Percentiles rank a stretch among this genome's conserved stretches.
These are phyloP conservation scores for Heterobasidion parviporum DNA, from an alignment of 1,284 basidiomycete species.

Conservation along the genomic window DNA sequence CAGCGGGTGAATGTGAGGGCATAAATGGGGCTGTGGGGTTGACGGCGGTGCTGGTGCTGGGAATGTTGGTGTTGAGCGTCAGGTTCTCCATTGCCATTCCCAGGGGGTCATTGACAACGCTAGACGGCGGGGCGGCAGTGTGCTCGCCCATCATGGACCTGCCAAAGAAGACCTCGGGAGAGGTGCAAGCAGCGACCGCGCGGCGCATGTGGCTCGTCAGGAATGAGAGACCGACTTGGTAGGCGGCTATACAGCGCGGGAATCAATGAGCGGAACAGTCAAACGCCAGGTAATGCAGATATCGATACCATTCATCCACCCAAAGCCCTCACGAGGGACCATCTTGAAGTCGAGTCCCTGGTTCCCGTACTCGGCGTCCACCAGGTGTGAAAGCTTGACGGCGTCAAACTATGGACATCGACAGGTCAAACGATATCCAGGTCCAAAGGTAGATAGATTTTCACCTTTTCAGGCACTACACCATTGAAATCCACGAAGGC, in stretches of 20 bases:
- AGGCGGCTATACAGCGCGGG: constrained; percentile 54
- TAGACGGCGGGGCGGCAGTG: constrained; percentile 12
- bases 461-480: constrained; percentile 90
- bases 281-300: neutral
- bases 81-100: constrained; percentile 15
- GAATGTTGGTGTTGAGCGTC: neutral
- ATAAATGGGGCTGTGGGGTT: too few relatives aligned
- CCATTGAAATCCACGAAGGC: constrained; percentile 95
- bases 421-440: constrained; percentile 4
- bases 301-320: constrained; percentile 85
- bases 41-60: too few relatives aligned
- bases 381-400: constrained; percentile 89
- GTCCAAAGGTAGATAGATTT: constrained; percentile 8
- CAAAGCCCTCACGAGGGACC: constrained; percentile 94
- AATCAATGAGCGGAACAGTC: constrained; percentile 1
- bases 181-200: constrained; percentile 88
- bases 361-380: constrained; percentile 98
- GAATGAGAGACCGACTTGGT: constrained; percentile 94
- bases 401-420: constrained; percentile 72
- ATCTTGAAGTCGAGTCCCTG: constrained; percentile 97
- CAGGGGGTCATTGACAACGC: constrained; percentile 12
- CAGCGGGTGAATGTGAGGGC: too few relatives aligned
- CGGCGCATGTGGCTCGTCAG: constrained; percentile 90
- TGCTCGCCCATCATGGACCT: constrained; percentile 14
- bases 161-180: constrained; percentile 85